Conservation (phyloP, 805 yeast genomes). For the Schwanniomyces sp. region DNA sequence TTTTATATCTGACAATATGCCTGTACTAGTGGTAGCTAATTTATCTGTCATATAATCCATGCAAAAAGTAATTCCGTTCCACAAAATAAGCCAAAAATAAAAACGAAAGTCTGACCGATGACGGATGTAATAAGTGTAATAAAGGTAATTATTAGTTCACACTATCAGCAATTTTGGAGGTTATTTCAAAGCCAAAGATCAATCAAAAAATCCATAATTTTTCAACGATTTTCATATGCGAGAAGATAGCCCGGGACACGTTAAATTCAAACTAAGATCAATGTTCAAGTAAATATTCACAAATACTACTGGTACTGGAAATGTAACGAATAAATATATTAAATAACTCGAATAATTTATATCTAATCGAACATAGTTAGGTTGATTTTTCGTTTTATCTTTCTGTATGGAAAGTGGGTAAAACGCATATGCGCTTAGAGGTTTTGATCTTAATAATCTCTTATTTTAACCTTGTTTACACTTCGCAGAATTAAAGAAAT, state of each 20-base stretch:
- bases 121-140: neutral
- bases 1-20: constrained; percentile 12
- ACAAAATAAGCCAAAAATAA: neutral
- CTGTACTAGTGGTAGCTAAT: neutral
- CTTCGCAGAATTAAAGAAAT: no score
- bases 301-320: no score
- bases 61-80: neutral
- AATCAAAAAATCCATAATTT: neutral
- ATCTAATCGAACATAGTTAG: no score
- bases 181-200: neutral
- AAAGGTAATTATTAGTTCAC: neutral
- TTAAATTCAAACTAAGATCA: neutral
- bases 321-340: no score
- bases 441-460: no score
- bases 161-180: neutral
- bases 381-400: no score
- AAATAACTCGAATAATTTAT: no score
- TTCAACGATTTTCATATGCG: neutral
- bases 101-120: neutral
- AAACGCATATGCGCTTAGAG: no score
- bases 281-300: no score
- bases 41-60: neutral
- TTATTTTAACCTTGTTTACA: no score
- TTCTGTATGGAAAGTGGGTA: no score
- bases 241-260: neutral